Evolutionary conservation across 2,329 filamentous ascomycete species (phyloP).

Genomic region (Macrophomina phaseolina): DNA sequence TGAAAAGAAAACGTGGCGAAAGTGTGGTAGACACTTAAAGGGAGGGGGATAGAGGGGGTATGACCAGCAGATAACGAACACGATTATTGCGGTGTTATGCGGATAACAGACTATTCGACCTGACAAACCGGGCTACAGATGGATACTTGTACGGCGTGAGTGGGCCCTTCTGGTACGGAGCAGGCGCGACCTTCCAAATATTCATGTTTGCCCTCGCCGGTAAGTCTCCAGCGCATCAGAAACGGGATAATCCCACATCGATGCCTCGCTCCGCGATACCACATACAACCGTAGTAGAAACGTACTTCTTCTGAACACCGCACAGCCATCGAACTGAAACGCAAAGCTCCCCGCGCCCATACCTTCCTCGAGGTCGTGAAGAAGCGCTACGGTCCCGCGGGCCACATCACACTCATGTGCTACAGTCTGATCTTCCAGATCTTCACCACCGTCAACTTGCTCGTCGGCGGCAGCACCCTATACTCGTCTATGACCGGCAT

Average conservation of each 20-base stretch:
- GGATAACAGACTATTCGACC: no score
- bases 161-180: constrained; percentile 42
- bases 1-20: no score
- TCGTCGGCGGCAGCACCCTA: constrained; percentile 32
- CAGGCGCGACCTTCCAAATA: constrained; percentile 42
- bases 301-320: no score
- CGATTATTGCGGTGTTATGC: no score
- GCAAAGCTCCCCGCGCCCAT: constrained; percentile 41
- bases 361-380: constrained; percentile 30
- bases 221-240: neutral
- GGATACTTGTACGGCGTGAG: constrained; percentile 30
- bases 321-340: constrained; percentile 41
- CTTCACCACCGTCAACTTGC: constrained; percentile 28
- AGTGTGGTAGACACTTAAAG: no score
- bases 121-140: neutral
- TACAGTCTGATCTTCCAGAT: constrained; percentile 28
- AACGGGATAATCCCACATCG: no score
- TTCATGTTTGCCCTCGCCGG: constrained; percentile 27
- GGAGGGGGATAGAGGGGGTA: no score
- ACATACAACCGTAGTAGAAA: no score
- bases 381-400: constrained; percentile 26
- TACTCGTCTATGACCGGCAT: constrained; percentile 34
- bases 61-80: no score
- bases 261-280: no score
- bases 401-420: constrained; percentile 28